Percentiles rank a stretch among this genome's conserved stretches.
Conservation (phyloP, 169 alveolate species). For the Plasmodium gallinaceum region DNA sequence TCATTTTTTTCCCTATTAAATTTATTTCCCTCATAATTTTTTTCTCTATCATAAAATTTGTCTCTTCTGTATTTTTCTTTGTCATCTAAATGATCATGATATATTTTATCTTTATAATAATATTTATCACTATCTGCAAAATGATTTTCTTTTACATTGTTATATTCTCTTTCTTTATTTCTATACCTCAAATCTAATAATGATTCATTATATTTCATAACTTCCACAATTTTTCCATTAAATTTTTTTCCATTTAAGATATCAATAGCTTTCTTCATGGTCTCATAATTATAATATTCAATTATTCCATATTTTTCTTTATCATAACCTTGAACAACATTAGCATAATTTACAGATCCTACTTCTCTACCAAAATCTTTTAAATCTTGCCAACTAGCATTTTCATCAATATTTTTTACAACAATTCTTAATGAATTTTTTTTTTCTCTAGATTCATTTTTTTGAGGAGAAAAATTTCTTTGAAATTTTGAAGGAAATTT, state of each 20-base stretch:
- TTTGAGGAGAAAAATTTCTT: conserved; percentile 62
- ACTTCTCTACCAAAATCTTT: conserved; percentile 90
- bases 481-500: conserved; percentile 25
- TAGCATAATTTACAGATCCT: conserved; percentile 89
- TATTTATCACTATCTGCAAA: neutral
- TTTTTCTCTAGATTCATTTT: conserved; percentile 76
- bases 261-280: conserved; percentile 84
- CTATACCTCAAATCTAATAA: neutral
- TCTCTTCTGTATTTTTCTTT: conserved; percentile 13
- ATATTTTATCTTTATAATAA: conserved; percentile 6
- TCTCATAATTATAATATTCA: conserved; percentile 84
- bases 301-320: conserved; percentile 83
- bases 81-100: neutral
- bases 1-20: neutral
- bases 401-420: conserved; percentile 87
- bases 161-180: conserved; percentile 9
- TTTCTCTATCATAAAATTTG: conserved; percentile 1
- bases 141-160: neutral
- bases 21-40: conserved; percentile 2
- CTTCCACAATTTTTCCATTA: conserved; percentile 76
- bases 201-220: conserved; percentile 57
- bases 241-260: conserved; percentile 83
- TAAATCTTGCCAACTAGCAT: conserved; percentile 90
- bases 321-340: conserved; percentile 82
- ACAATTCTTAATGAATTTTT: conserved; percentile 78